Conservation (phyloP, 2,329 filamentous ascomycete species). For the Verticillium klebahnii region DNA sequence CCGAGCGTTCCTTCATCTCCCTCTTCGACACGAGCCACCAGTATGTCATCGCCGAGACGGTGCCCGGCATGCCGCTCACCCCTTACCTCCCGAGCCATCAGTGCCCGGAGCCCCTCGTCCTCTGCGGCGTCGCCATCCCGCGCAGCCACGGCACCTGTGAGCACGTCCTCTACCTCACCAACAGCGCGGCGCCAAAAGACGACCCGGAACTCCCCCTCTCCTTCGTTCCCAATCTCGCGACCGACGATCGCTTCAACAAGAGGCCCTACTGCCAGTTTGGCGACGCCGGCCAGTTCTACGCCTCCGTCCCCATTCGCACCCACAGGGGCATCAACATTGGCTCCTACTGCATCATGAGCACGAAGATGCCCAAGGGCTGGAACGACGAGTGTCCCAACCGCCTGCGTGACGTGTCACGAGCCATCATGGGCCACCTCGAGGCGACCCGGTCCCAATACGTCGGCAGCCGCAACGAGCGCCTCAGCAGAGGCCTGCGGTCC, state of each 20-base stretch:
- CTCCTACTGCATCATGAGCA: conserved; percentile 28
- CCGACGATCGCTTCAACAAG: conserved; percentile 23
- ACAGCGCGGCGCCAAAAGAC: not conserved
- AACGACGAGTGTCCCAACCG: conserved; percentile 19
- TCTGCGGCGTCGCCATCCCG: conserved; percentile 24
- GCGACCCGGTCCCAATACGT: conserved; percentile 19
- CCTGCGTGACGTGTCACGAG: conserved; percentile 24
- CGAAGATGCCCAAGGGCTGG: conserved; percentile 20
- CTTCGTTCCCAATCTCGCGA: conserved; percentile 27
- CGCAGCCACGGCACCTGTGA: conserved; percentile 24
- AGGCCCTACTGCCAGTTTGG: conserved; percentile 20
- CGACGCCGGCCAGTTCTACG: conserved; percentile 30
- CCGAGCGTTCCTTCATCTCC: conserved; percentile 39
- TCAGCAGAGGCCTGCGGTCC: conserved; percentile 28
- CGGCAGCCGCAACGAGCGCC: conserved; percentile 27
- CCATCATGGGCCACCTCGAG: conserved; percentile 34
- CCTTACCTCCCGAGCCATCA: conserved; percentile 16
- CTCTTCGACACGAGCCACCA: conserved; percentile 44
- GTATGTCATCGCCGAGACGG: conserved; percentile 47
- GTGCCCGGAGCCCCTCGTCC: conserved; percentile 12
- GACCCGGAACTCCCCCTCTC: conserved; percentile 23
- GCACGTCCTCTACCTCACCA: conserved; percentile 14
- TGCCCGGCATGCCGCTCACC: conserved; percentile 31
- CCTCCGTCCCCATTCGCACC: conserved; percentile 36
- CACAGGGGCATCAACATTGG: conserved; percentile 37